Evolutionary conservation across 192 early-diverging fungal species (phyloP).

Genomic region (Geranomyces variabilis): DNA sequence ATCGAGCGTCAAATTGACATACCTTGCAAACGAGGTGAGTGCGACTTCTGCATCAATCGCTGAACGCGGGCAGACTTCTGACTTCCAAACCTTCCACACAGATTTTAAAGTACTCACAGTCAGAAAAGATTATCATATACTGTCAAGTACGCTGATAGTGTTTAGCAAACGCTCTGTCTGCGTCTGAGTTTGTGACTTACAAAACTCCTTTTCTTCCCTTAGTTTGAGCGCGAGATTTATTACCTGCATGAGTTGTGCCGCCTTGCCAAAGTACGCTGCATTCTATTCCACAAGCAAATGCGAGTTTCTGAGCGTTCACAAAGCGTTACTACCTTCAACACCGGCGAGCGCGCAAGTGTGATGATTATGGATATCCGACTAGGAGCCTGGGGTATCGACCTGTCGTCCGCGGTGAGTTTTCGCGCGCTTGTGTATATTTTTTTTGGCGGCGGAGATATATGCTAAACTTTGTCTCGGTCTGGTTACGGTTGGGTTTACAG

Average conservation of each 20-base stretch:
- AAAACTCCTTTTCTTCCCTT: slow-evolving; percentile 18
- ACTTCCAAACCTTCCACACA: too few species aligned
- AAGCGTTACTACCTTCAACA: slow-evolving; percentile 68
- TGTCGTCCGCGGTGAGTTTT: slow-evolving; percentile 64
- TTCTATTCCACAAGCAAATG: slow-evolving; percentile 58
- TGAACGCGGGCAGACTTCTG: background rate
- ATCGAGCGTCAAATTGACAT: slow-evolving; percentile 61
- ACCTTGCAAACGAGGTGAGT: slow-evolving; percentile 42
- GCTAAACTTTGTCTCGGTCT: too few species aligned
- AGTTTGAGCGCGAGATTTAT: slow-evolving; percentile 52
- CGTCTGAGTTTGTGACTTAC: too few species aligned
- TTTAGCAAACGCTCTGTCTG: too few species aligned
- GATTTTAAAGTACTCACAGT: slow-evolving; percentile 31
- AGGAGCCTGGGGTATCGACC: slow-evolving; percentile 78
- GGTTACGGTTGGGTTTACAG: background rate
- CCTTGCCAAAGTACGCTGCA: slow-evolving; percentile 54
- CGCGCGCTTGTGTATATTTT: background rate
- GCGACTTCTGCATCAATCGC: too few species aligned
- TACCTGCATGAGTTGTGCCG: slow-evolving; percentile 54
- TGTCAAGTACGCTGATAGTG: slow-evolving; percentile 31
- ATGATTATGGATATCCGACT: slow-evolving; percentile 62
- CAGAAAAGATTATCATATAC: slow-evolving; percentile 69
- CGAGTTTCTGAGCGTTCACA: slow-evolving; percentile 43
- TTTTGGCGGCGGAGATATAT: background rate
- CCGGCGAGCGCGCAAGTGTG: slow-evolving; percentile 45